Conservation (phyloP, 305 asterid genomes). For the Solanum hybrid region DNA sequence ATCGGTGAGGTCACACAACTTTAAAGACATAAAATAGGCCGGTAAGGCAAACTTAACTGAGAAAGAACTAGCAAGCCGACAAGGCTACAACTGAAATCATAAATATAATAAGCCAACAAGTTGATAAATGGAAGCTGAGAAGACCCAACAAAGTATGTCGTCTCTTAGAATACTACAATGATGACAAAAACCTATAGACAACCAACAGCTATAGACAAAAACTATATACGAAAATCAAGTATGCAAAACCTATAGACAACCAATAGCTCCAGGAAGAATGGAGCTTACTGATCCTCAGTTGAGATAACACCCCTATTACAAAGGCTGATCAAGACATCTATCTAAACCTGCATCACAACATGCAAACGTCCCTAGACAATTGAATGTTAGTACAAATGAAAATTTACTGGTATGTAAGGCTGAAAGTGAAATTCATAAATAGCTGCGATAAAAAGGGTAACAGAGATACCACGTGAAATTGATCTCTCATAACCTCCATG, state of each 20-base stretch:
- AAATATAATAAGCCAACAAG: neutral
- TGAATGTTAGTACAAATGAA: neutral
- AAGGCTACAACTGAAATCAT: neutral
- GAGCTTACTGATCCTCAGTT: neutral
- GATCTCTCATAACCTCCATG: neutral
- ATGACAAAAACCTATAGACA: too few species aligned
- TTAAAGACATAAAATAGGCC: neutral
- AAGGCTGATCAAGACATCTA: neutral
- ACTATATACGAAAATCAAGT: neutral
- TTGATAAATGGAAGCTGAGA: neutral
- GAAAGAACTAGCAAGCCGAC: neutral
- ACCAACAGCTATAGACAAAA: too few species aligned
- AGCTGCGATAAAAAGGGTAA: neutral
- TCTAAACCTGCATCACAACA: neutral
- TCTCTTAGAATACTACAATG: neutral
- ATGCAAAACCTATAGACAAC: neutral
- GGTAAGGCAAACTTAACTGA: neutral
- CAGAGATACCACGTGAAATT: too few species aligned
- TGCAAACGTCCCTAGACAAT: neutral
- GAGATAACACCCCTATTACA: neutral
- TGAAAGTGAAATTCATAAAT: neutral
- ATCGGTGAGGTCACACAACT: neutral
- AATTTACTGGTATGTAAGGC: neutral
- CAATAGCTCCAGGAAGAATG: neutral
- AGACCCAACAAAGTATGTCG: neutral